These are phyloP conservation scores for Magnusiomyces suaveolens DNA, from an alignment of 1,139 yeast species.

Conservation along the genomic window DNA sequence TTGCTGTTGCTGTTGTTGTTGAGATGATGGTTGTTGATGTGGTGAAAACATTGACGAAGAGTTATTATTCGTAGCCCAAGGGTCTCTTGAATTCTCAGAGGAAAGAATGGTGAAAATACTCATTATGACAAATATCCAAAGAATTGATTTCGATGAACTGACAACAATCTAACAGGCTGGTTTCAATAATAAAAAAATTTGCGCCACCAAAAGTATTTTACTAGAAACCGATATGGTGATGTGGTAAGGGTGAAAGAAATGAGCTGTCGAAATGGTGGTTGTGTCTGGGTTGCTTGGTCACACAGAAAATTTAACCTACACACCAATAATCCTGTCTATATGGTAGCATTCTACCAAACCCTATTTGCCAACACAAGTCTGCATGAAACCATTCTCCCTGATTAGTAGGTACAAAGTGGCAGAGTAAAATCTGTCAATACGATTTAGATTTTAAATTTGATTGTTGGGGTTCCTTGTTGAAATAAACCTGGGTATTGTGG, in stretches of 20 bases:
- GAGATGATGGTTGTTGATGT: neutral
- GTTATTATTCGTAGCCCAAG: neutral
- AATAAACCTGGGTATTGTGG: too few relatives aligned
- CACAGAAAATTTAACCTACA: neutral
- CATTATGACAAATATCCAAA: neutral
- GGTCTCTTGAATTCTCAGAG: neutral
- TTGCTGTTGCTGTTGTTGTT: neutral
- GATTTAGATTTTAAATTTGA: too few relatives aligned
- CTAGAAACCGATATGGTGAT: neutral
- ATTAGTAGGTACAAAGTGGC: too few relatives aligned
- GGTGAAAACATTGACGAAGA: neutral
- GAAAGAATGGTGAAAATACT: conserved; percentile 1
- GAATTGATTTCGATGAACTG: neutral
- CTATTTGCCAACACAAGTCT: neutral
- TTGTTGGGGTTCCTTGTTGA: too few relatives aligned
- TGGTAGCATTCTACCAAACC: neutral
- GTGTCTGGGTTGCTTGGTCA: neutral
- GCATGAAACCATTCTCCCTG: too few relatives aligned
- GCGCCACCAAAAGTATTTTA: neutral
- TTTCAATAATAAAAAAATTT: neutral
- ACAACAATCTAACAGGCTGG: neutral
- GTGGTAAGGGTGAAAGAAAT: neutral
- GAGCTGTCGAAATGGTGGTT: neutral
- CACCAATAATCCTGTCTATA: neutral
- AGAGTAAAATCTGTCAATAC: too few relatives aligned